Conservation (phyloP, 2,329 filamentous ascomycete species). For the Claviceps digitariae region DNA sequence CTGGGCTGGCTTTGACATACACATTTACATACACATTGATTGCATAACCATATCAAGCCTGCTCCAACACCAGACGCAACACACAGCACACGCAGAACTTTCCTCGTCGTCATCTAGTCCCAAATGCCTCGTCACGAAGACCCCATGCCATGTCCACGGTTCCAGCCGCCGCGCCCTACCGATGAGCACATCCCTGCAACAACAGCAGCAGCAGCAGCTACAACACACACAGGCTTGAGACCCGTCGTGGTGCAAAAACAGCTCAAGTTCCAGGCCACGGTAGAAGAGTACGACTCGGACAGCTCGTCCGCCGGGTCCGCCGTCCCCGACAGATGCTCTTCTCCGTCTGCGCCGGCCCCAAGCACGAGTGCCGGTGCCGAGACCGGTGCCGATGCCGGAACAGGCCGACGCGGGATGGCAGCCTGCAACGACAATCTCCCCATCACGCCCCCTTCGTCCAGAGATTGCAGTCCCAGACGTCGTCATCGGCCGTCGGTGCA, state of each 20-base stretch:
- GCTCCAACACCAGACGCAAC: neutral
- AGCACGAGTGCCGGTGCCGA: too few species aligned
- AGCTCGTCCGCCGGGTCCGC: neutral
- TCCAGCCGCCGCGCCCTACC: neutral
- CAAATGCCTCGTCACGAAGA: neutral
- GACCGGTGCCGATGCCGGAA: too few species aligned
- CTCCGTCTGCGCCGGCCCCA: neutral
- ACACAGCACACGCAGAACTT: too few species aligned
- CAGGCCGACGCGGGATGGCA: neutral
- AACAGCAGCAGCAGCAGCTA: neutral
- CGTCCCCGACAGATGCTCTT: too few species aligned
- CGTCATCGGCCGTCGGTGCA: conserved; percentile 16
- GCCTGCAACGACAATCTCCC: neutral
- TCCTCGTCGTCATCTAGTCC: too few species aligned
- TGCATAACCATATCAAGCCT: neutral
- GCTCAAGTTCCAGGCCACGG: conserved; percentile 9
- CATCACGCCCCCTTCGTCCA: conserved; percentile 3
- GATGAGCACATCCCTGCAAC: neutral
- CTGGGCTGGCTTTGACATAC: neutral
- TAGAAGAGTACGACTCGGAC: conserved; percentile 9
- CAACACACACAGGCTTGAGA: neutral
- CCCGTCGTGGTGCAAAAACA: neutral
- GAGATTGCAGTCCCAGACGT: conserved; percentile 4
- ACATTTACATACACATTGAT: neutral
- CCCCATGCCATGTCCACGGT: neutral